Base-by-base conservation (phyloP, 2,329 filamentous ascomycete species). In the Alternaria atra region DNA sequence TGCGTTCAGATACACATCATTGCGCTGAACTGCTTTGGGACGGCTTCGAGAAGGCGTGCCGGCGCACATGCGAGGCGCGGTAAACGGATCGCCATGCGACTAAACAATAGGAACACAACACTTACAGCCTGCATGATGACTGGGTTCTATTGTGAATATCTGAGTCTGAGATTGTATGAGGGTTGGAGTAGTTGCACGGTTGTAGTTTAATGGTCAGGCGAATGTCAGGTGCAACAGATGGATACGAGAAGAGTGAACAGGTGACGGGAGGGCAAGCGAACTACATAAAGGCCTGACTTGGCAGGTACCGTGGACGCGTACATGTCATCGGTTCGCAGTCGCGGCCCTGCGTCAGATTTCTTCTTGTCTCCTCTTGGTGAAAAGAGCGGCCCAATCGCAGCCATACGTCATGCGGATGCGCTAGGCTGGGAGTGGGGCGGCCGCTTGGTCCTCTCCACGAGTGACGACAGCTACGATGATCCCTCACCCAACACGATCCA, bases 301-400 rank as follows among this genome's bases (percentile, higher is more conserved):
- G 73, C 74, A 78, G 75, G 74, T 65, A 74, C 74, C 35, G 65
- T 65, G 63, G 71, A 73, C 72, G 72, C 66, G 66, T 70, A 68
- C 67, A 74, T 67, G 67, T 73, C 67, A 72, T 73, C 60, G 65
- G 60, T 66, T 52, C 52, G 55, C 50, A 52, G 57, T 58, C 63
- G 59, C 61, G 47, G 60, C 65, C 64, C 66, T 69, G 65, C 68
- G 60, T 64, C 60, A 47, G 52, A 15, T 52, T 60, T 57, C 46
- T 56, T 29, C 42, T 27, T 60, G 20, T 50, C 30, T 35, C 50
- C 34, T 59, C 50, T 60, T 54, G 60, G 58, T 46, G 63, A 44
- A 57, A 58, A 48, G 32, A 48, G 52, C 58, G 32, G 55, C 61
- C 64, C 64, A 64, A 61, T 60, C 53, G 48, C 54, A 43, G 58